phyloP scores from a whole-genome alignment of 192 early-diverging fungal species.

The Diversispora eburnea region DNA sequence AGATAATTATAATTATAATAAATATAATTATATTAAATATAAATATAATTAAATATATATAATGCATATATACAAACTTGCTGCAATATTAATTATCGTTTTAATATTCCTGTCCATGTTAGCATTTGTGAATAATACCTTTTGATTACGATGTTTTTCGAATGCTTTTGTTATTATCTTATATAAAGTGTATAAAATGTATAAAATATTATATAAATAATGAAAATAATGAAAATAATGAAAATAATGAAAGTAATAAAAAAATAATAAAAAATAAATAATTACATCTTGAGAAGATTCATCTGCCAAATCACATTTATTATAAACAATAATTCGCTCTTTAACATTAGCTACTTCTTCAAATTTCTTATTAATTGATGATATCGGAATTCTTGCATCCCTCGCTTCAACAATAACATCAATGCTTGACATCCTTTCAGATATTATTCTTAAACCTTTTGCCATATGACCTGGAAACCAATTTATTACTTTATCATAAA shows the following conservation, averaged over 20 bases:
- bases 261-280: not conserved
- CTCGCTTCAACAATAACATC: constrained; percentile 92
- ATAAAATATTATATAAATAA: not conserved
- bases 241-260: not conserved
- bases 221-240: too few species aligned
- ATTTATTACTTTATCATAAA: constrained; percentile 67
- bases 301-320: constrained; percentile 88
- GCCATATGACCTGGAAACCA: constrained; percentile 91
- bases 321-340: constrained; percentile 82
- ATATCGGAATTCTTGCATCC: constrained; percentile 89
- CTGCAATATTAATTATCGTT: constrained; percentile 64
- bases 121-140: constrained; percentile 64
- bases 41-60: not conserved
- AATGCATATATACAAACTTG: constrained; percentile 36
- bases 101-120: constrained; percentile 57
- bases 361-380: constrained; percentile 83
- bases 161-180: constrained; percentile 33
- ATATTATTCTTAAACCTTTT: constrained; percentile 70
- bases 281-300: constrained; percentile 44
- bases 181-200: not conserved
- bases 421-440: constrained; percentile 62
- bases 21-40: not conserved
- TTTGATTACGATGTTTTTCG: constrained; percentile 46
- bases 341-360: constrained; percentile 61
- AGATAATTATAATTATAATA: not conserved